Conservation (phyloP, 1,139 yeast genomes). For the Candida freyschussii region DNA sequence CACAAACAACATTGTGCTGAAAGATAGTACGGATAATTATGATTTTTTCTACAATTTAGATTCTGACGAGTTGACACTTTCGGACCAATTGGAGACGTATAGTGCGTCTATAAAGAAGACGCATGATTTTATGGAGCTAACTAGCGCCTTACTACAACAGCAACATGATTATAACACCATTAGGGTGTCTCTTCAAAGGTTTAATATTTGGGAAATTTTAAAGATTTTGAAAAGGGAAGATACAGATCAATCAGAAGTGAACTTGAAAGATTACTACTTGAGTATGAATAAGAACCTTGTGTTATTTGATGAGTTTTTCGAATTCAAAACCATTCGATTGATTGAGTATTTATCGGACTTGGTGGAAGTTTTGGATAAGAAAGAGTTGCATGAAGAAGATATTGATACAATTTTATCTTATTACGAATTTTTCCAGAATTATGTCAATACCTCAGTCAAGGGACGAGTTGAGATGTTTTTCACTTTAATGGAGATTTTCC, state of each 20-base stretch:
- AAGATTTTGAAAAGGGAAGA: constrained; percentile 18
- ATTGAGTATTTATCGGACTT: constrained; percentile 16
- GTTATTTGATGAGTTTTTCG: constrained; percentile 24
- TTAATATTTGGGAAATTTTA: constrained; percentile 20
- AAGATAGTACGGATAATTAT: constrained; percentile 17
- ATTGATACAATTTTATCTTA: constrained; percentile 1
- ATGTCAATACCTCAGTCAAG: constrained; percentile 7
- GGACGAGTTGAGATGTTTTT: constrained; percentile 20
- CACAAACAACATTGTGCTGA: constrained; percentile 22
- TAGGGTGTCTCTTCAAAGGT: constrained; percentile 15
- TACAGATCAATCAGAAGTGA: constrained; percentile 17
- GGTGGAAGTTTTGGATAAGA: constrained; percentile 1
- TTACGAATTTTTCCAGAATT: constrained; percentile 13
- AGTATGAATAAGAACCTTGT: constrained; percentile 20
- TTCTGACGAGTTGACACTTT: constrained; percentile 4
- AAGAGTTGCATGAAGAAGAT: background rate
- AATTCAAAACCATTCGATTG: constrained; percentile 20
- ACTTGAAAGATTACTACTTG: constrained; percentile 22
- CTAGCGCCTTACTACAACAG: constrained; percentile 5
- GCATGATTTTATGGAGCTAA: constrained; percentile 17
- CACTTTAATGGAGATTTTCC: constrained; percentile 21
- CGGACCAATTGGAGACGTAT: constrained; percentile 7
- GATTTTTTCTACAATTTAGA: constrained; percentile 24
- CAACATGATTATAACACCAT: constrained; percentile 20
- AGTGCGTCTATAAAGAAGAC: constrained; percentile 14